A percentile compares a stretch with the other conserved stretches of the same genome.
Conservation (phyloP, 805 yeast species). For the Starmera amethionina region DNA sequence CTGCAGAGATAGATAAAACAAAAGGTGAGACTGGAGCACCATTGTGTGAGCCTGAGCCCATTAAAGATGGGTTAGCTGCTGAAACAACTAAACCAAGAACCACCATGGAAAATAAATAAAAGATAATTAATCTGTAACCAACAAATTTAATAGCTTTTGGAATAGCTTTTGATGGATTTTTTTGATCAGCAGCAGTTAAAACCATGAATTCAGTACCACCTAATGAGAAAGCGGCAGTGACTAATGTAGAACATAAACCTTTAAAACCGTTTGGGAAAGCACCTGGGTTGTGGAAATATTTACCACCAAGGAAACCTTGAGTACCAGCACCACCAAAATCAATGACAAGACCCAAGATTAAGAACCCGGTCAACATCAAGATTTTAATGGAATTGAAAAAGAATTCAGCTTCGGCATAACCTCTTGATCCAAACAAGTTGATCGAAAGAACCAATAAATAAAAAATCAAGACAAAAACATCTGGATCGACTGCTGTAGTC, state of each 20-base stretch:
- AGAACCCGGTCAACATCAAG: slow-evolving; percentile 48
- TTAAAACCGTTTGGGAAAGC: slow-evolving; percentile 43
- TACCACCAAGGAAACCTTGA: slow-evolving; percentile 39
- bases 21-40: slow-evolving; percentile 57
- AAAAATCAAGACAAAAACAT: slow-evolving; percentile 47
- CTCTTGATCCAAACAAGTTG: slow-evolving; percentile 43
- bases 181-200: slow-evolving; percentile 47
- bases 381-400: slow-evolving; percentile 59
- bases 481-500: slow-evolving; percentile 44
- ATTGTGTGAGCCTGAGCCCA: slow-evolving; percentile 26
- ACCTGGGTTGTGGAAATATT: slow-evolving; percentile 45
- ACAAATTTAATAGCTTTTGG: slow-evolving; percentile 49
- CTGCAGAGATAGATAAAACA: slow-evolving; percentile 48
- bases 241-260: slow-evolving; percentile 43
- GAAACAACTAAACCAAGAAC: slow-evolving; percentile 48
- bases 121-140: slow-evolving; percentile 41
- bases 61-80: slow-evolving; percentile 30
- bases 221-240: slow-evolving; percentile 49
- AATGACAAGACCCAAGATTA: slow-evolving; percentile 38
- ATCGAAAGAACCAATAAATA: slow-evolving; percentile 34
- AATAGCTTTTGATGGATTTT: slow-evolving; percentile 44
- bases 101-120: slow-evolving; percentile 37
- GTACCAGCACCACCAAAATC: slow-evolving; percentile 33
- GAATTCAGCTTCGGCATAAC: slow-evolving; percentile 56
- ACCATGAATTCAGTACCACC: slow-evolving; percentile 56